Conservation (phyloP, 306 rosid genomes). For the Ammopiptanthus mongolicus region DNA sequence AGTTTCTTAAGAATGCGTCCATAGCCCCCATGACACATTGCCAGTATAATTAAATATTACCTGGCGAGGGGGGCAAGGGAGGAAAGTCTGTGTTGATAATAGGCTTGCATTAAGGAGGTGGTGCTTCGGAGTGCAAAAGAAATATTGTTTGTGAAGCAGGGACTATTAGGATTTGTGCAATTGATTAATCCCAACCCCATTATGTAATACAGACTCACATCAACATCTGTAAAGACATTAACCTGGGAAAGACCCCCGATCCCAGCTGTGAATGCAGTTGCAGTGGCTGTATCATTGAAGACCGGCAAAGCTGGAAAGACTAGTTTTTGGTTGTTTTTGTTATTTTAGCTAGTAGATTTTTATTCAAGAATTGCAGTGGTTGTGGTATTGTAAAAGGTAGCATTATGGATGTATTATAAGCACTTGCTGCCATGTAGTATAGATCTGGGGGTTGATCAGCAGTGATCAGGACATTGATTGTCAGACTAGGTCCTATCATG, state of each 20-base stretch:
- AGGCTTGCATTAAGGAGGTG: constrained; percentile 84
- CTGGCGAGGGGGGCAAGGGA: constrained; percentile 70
- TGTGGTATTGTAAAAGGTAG: constrained; percentile 88
- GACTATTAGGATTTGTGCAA: constrained; percentile 80
- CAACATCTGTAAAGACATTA: constrained; percentile 35
- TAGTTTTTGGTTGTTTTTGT: constrained; percentile 34
- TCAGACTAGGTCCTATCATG: constrained; percentile 85
- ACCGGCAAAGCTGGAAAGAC: constrained; percentile 50
- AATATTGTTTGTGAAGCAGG: constrained; percentile 76
- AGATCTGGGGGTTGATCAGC: constrained; percentile 73
- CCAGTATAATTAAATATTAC: constrained; percentile 78
- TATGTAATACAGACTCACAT: constrained; percentile 47
- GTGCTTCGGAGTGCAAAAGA: constrained; percentile 65
- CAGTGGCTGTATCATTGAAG: constrained; percentile 64
- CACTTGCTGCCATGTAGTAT: constrained; percentile 74
- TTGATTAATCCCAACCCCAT: constrained; percentile 80
- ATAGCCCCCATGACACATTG: constrained; percentile 69
- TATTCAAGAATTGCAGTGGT: constrained; percentile 89
- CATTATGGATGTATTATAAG: constrained; percentile 73
- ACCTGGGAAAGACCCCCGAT: constrained; percentile 50
- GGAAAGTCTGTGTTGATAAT: constrained; percentile 78
- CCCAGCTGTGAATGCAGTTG: constrained; percentile 54
- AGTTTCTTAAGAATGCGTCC: constrained; percentile 69
- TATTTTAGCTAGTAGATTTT: constrained; percentile 37
- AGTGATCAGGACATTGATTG: constrained; percentile 65